These are phyloP conservation scores for Monosporascus sp. DNA, from an alignment of 2,329 filamentous ascomycete genomes.

Conservation along the genomic window DNA sequence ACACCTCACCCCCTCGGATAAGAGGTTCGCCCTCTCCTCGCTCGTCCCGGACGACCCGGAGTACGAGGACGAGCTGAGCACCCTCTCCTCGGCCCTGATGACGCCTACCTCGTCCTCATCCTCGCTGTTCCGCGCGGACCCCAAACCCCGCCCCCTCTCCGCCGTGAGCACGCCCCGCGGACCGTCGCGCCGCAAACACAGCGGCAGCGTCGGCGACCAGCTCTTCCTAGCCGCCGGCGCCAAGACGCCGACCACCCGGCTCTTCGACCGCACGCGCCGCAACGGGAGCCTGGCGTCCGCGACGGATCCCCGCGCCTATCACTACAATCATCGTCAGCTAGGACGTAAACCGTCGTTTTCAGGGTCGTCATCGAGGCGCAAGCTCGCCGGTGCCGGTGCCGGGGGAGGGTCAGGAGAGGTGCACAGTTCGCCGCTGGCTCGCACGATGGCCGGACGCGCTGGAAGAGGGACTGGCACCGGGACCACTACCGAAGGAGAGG, in stretches of 20 bases:
- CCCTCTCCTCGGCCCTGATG: slow-evolving; percentile 5
- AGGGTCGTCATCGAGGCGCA: not conserved
- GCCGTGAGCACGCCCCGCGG: too few species aligned
- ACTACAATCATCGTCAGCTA: too few species aligned
- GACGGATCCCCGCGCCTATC: slow-evolving; percentile 14
- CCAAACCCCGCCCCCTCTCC: not conserved
- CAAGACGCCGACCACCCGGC: not conserved
- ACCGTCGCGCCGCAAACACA: not conserved
- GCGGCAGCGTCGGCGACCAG: slow-evolving; percentile 1
- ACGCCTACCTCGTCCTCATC: not conserved
- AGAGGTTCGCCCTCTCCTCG: slow-evolving; percentile 16
- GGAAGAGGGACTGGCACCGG: slow-evolving; percentile 13
- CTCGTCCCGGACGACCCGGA: slow-evolving; percentile 15
- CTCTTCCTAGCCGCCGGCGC: not conserved
- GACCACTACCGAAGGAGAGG: slow-evolving; percentile 2
- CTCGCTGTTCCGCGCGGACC: not conserved
- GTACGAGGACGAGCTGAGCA: slow-evolving; percentile 21
- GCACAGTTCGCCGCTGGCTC: slow-evolving; percentile 24
- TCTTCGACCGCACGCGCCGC: slow-evolving; percentile 1
- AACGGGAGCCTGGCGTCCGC: slow-evolving; percentile 7
- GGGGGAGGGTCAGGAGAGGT: not conserved
- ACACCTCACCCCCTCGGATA: slow-evolving; percentile 1
- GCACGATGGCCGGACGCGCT: slow-evolving; percentile 12
- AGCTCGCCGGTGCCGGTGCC: not conserved
- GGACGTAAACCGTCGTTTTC: too few species aligned